A percentile compares a stretch with the other conserved stretches of the same genome.
Conservation (phyloP, 768 basidiomycete species). For the Lactarius vividus region DNA sequence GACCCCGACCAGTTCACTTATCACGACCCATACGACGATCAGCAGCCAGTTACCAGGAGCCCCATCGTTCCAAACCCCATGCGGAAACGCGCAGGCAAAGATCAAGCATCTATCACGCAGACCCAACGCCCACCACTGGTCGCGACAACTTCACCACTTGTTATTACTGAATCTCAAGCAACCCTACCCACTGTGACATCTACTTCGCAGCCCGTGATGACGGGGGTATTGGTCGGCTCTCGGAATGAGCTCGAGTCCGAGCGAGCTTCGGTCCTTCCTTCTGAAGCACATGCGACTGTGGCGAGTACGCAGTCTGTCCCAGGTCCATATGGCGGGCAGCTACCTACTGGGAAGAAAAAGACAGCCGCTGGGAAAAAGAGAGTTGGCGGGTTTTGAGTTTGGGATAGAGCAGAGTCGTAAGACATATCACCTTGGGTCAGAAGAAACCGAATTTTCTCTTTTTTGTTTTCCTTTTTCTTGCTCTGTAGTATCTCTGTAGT, state of each 20-base stretch:
- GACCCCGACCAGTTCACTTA: conserved; percentile 53
- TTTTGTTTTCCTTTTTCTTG: too few species aligned
- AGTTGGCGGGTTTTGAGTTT: conserved; percentile 66
- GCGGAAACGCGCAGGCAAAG: conserved; percentile 1
- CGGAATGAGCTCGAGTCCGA: neutral
- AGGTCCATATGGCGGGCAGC: conserved; percentile 68
- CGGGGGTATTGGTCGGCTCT: neutral
- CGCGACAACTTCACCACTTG: conserved; percentile 3
- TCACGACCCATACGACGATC: conserved; percentile 51
- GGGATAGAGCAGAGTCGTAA: neutral
- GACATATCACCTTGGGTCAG: too few species aligned
- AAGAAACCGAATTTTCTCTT: too few species aligned
- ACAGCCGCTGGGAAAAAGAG: conserved; percentile 51
- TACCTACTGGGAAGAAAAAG: conserved; percentile 50
- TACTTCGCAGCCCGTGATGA: conserved; percentile 10
- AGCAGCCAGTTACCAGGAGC: conserved; percentile 1
- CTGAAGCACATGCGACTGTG: conserved; percentile 32
- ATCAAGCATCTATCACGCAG: neutral
- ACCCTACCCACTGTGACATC: neutral
- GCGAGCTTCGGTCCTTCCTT: neutral
- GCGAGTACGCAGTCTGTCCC: conserved; percentile 70
- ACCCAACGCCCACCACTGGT: neutral
- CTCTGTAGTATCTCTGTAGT: too few species aligned
- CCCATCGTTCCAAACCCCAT: neutral
- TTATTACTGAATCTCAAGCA: conserved; percentile 1